These are phyloP conservation scores for Saussurea involucrata DNA, from an alignment of 129 eudicot species.

Conservation along the genomic window DNA sequence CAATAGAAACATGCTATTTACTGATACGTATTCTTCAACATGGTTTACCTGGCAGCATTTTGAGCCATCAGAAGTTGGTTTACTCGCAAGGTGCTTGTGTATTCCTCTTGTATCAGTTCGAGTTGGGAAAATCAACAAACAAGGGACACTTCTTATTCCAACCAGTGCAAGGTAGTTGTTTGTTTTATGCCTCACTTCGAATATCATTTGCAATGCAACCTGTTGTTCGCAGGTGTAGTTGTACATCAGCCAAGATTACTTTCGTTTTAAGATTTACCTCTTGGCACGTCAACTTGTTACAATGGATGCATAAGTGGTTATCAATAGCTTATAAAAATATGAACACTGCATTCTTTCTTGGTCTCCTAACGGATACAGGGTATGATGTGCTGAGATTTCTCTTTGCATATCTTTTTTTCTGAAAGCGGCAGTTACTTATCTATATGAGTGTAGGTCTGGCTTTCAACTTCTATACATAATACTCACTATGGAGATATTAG, in stretches of 20 bases:
- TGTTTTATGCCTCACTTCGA: background rate
- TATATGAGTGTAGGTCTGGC: background rate
- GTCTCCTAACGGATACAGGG: background rate
- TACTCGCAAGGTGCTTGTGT: slow-evolving; percentile 88
- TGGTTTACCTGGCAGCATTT: slow-evolving; percentile 57
- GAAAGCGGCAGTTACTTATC: background rate
- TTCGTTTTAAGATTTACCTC: background rate
- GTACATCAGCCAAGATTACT: background rate
- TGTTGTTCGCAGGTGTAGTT: background rate
- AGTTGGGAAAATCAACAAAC: slow-evolving; percentile 82
- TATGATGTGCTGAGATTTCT: background rate
- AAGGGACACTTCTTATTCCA: slow-evolving; percentile 69
- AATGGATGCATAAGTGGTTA: slow-evolving; percentile 1
- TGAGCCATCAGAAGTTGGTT: slow-evolving; percentile 84
- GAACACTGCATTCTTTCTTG: background rate
- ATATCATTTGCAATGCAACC: background rate
- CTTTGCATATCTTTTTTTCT: background rate
- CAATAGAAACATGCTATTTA: background rate
- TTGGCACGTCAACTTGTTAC: background rate
- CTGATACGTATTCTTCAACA: background rate
- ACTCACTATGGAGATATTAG: background rate
- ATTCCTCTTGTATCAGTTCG: slow-evolving; percentile 85
- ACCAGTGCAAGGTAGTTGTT: slow-evolving; percentile 63
- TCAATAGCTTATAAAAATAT: background rate
- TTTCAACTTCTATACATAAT: background rate